Evolutionary conservation across 2,329 filamentous ascomycete genomes (phyloP).

Genomic region (Ceratocystis albifundus): DNA sequence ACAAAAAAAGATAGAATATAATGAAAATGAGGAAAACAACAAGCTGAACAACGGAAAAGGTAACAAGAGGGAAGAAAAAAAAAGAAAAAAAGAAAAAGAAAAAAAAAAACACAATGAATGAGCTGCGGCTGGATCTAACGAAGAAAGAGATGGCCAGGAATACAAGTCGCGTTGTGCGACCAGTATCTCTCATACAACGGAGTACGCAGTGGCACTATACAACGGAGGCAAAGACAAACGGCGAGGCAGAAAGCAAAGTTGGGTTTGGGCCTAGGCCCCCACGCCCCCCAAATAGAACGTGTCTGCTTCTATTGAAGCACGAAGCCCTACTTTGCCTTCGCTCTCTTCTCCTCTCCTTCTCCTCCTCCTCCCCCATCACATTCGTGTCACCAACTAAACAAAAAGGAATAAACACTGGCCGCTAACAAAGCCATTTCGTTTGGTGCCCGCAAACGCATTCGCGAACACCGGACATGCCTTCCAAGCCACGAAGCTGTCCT

Average conservation of each 20-base stretch:
- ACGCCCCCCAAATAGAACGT: slow-evolving; percentile 15
- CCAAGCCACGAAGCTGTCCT: slow-evolving; percentile 27
- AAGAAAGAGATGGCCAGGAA: slow-evolving; percentile 8
- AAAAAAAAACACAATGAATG: slow-evolving; percentile 27
- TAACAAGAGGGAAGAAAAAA: slow-evolving; percentile 26
- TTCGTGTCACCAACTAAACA: background rate
- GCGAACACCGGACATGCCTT: slow-evolving; percentile 33
- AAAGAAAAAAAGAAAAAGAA: too few relatives aligned
- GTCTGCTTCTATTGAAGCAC: background rate
- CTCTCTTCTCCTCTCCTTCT: too few relatives aligned
- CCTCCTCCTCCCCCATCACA: background rate
- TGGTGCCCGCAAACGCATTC: slow-evolving; percentile 20
- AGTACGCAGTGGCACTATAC: background rate
- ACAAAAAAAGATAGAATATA: slow-evolving; percentile 15
- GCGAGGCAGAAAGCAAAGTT: background rate
- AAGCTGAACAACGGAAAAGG: slow-evolving; percentile 24
- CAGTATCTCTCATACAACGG: background rate
- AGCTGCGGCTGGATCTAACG: background rate
- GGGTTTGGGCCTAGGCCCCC: background rate
- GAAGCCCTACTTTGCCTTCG: background rate
- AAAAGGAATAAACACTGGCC: background rate
- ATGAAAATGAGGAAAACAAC: slow-evolving; percentile 27
- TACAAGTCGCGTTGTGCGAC: slow-evolving; percentile 9
- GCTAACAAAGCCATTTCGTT: background rate
- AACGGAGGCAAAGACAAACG: background rate